phyloP scores from a whole-genome alignment of 208 protist genomes.

The Acanthamoeba sp. region DNA sequence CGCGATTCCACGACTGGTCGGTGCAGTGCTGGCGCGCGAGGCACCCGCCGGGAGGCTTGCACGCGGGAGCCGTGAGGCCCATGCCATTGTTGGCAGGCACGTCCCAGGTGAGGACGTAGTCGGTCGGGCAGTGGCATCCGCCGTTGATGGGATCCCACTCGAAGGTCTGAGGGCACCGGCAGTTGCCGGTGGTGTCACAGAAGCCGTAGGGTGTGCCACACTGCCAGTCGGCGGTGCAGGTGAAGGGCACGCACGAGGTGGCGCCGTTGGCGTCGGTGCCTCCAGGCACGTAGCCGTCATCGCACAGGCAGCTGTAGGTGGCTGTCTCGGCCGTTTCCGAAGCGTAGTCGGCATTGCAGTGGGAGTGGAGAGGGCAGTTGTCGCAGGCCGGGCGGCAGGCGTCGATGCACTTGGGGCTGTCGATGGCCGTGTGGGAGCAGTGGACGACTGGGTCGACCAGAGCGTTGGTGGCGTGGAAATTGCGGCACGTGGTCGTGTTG shows the following conservation, averaged over 20 bases:
- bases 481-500: slow-evolving; percentile 9
- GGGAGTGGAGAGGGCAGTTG: background rate
- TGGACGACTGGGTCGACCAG: slow-evolving; percentile 12
- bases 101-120: background rate
- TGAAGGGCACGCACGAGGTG: background rate
- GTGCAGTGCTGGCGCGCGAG: background rate
- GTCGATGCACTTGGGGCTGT: background rate
- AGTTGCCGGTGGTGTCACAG: background rate
- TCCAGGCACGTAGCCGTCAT: background rate
- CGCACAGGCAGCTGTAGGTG: slow-evolving; percentile 1
- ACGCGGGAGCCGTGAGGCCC: background rate
- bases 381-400: background rate
- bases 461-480: slow-evolving; percentile 42
- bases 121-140: background rate
- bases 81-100: background rate
- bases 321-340: background rate
- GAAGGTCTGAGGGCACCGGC: background rate
- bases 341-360: background rate
- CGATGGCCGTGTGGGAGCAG: background rate
- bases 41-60: background rate
- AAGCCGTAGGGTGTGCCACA: background rate
- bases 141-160: background rate
- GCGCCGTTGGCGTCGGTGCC: background rate
- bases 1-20: background rate
- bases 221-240: background rate